phyloP scores from a whole-genome alignment of 257 asterid species.

The Datura wrightii region DNA sequence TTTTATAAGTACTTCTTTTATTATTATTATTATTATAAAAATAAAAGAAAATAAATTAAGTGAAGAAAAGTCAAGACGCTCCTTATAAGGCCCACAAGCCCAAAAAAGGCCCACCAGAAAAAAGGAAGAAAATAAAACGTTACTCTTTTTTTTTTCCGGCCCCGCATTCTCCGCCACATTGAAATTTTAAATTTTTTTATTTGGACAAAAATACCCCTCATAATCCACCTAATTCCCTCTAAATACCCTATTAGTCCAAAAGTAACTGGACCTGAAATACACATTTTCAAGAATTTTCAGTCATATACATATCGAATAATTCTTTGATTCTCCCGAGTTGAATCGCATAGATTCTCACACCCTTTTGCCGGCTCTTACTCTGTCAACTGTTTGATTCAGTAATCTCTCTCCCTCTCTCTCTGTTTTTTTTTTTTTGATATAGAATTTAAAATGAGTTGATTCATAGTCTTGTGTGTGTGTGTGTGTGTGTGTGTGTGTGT shows the following conservation, averaged over 20 bases:
- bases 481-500: no score
- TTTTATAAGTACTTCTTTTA: background rate
- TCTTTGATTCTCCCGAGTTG: constrained; percentile 23
- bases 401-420: background rate
- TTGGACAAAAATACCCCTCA: constrained; percentile 50
- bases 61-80: constrained; percentile 11
- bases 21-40: background rate
- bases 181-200: constrained; percentile 50
- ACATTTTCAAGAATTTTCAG: constrained; percentile 17
- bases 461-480: background rate
- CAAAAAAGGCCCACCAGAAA: background rate
- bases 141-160: constrained; percentile 33
- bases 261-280: background rate
- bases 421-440: background rate
- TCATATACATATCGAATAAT: background rate
- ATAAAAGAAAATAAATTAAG: background rate
- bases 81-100: constrained; percentile 38
- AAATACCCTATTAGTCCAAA: constrained; percentile 13
- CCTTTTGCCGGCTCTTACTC: constrained; percentile 37
- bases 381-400: constrained; percentile 39
- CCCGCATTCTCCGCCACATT: constrained; percentile 58
- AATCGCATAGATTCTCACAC: background rate
- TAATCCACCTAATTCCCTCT: background rate
- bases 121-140: constrained; percentile 42
- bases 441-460: background rate